A percentile compares a stretch with the other conserved stretches of the same genome.
Conservation (phyloP, 2,329 filamentous ascomycete species). For the Didymella exigua region DNA sequence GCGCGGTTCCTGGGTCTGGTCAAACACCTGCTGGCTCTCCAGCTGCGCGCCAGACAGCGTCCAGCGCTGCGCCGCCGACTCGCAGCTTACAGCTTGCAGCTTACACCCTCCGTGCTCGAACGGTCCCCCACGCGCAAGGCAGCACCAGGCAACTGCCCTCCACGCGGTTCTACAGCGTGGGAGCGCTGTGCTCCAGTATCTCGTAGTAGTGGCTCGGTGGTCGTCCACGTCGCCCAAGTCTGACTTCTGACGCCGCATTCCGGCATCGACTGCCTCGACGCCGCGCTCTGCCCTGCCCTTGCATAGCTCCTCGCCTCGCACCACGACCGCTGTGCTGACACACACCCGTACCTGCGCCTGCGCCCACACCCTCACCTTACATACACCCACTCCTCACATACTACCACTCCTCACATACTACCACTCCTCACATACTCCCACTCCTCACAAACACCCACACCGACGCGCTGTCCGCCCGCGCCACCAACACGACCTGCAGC, state of each 20-base stretch:
- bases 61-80: neutral
- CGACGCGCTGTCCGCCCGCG: neutral
- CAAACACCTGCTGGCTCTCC: neutral
- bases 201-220: conserved; percentile 19
- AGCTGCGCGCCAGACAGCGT: neutral
- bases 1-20: neutral
- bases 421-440: neutral
- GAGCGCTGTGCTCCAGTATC: conserved; percentile 14
- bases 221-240: no score
- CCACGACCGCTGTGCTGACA: conserved; percentile 15
- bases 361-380: neutral
- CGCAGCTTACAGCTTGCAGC: neutral
- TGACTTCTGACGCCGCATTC: conserved; percentile 17
- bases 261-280: conserved; percentile 3
- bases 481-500: conserved; percentile 4
- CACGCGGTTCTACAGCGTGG: conserved; percentile 21
- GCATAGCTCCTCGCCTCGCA: conserved; percentile 4
- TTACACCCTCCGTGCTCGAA: neutral
- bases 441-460: conserved; percentile 15
- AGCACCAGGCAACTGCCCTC: conserved; percentile 6
- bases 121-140: conserved; percentile 10
- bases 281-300: conserved; percentile 10
- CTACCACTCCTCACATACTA: neutral
- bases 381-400: neutral
- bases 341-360: conserved; percentile 1